These are phyloP conservation scores for Aspergillus diversus DNA, from an alignment of 495 filamentous ascomycete genomes.

Conservation along the genomic window DNA sequence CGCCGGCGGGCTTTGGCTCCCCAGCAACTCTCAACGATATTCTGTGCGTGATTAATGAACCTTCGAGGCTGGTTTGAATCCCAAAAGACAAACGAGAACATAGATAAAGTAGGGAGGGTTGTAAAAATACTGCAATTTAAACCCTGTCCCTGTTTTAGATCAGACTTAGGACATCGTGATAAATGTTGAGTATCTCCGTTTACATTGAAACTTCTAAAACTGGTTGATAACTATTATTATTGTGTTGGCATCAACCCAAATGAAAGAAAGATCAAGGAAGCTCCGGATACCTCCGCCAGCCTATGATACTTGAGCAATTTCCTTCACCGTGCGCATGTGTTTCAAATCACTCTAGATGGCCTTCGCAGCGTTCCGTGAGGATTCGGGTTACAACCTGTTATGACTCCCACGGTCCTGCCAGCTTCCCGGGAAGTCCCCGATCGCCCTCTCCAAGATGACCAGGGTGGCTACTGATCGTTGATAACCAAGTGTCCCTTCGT, in stretches of 20 bases:
- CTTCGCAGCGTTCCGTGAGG: too few species aligned
- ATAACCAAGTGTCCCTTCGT: background rate
- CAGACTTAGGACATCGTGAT: too few species aligned
- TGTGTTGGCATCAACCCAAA: background rate
- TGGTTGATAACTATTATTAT: background rate
- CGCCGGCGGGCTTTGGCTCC: too few species aligned
- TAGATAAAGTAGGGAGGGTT: too few species aligned
- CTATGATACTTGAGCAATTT: background rate
- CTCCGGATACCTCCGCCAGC: background rate
- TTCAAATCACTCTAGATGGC: background rate
- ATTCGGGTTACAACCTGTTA: too few species aligned
- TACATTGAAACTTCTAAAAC: background rate
- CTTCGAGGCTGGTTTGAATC: too few species aligned
- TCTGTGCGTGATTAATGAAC: too few species aligned
- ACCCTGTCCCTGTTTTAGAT: too few species aligned
- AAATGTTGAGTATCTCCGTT: too few species aligned
- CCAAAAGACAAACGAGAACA: too few species aligned
- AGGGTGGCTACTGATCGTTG: background rate
- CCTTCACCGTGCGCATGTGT: background rate
- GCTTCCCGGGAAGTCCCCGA: background rate
- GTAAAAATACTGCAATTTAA: too few species aligned
- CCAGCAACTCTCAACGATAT: too few species aligned
- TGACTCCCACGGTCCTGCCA: background rate
- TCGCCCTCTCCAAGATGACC: background rate
- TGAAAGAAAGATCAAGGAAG: background rate